Evolutionary conservation across 805 yeast genomes (phyloP), one percentile per base, ranked within the genome.

Genomic region (Cyberlindnera mycetangii): DNA sequence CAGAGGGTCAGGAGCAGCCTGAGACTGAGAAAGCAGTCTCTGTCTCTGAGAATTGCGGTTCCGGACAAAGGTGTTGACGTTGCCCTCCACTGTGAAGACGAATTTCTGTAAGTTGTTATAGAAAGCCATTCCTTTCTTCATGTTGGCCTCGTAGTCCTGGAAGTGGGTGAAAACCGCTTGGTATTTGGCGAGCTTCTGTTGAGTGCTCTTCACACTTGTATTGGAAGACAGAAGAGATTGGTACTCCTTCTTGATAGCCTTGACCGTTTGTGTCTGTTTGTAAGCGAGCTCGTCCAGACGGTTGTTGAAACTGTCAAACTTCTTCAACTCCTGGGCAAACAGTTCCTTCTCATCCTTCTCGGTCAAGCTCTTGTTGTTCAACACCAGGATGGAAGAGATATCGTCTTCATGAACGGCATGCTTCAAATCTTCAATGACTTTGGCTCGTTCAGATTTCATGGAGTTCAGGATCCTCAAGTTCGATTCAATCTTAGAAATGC

Each of bases 351-450:
- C 70, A 46, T 83, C 89, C 36, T 76, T 71, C 7, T 78, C 79
- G 5, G 79, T 48, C 15, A 51, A 17, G 31, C 73, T 75, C 35
- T 76, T 73, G 37, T 47, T 51, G 59, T 86, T 83, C 51, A 83
- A 68, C 8, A 92, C 76, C 25, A 92, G 70, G 11, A 83, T 69
- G 42, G 83, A 81, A 0, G 96, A 83, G 39, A 89, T 88, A 59
- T 92, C 97, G 65, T 92, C 98, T 12, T 74, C 71, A 55, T 83
- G 93, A 27, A 86, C 81, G 38, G 76, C 76, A 7, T 70, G 73
- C 58, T 89, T 89, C 56, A 92, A 70, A 39, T 81, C 87, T 2
- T 72, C 72, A 28, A 86, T 68, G 2, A 83, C 72, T 31, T 78
- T 70, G 6, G 68, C 61, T 37, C 95, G 78, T 60, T 86, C 93